Evolutionary conservation across 805 yeast species (phyloP).

Genomic region (Teunomyces pallodes): DNA sequence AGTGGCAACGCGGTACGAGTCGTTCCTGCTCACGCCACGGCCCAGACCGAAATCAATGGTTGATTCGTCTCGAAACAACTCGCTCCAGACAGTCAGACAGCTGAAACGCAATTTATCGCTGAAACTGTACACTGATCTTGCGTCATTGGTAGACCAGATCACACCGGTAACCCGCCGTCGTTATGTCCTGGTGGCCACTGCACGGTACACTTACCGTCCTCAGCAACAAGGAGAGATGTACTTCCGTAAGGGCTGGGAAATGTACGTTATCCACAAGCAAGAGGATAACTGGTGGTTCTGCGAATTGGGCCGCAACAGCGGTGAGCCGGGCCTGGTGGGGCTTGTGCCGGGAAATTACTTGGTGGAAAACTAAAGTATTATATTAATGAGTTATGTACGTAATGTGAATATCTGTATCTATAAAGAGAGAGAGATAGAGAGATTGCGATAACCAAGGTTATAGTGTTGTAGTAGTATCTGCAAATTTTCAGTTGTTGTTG

Average conservation of each 20-base stretch:
- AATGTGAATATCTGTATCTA: not conserved
- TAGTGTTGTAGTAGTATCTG: no score
- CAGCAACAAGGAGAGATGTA: conserved; percentile 40
- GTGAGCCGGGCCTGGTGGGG: conserved; percentile 36
- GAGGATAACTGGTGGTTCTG: conserved; percentile 46
- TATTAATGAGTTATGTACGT: conserved; percentile 2
- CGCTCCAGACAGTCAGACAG: not conserved
- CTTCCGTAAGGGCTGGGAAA: conserved; percentile 41
- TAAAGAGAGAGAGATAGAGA: no score
- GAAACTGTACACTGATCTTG: conserved; percentile 32
- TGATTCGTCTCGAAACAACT: conserved; percentile 11
- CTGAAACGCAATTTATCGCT: conserved; percentile 23
- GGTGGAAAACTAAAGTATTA: conserved; percentile 26
- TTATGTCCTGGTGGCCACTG: conserved; percentile 35
- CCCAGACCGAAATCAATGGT: conserved; percentile 27
- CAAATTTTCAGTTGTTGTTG: no score
- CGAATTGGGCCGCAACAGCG: conserved; percentile 37
- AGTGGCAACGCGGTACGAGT: conserved; percentile 36
- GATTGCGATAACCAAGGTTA: no score
- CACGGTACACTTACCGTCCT: conserved; percentile 39
- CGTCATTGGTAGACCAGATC: conserved; percentile 22
- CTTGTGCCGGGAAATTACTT: conserved; percentile 45
- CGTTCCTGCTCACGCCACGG: conserved; percentile 21
- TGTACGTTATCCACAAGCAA: conserved; percentile 42
- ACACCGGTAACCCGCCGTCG: conserved; percentile 33